Percentiles rank a stretch among this genome's conserved stretches.
These are phyloP conservation scores for Penicillium capsulatum DNA, from an alignment of 2,329 filamentous ascomycete genomes.

Conservation along the genomic window DNA sequence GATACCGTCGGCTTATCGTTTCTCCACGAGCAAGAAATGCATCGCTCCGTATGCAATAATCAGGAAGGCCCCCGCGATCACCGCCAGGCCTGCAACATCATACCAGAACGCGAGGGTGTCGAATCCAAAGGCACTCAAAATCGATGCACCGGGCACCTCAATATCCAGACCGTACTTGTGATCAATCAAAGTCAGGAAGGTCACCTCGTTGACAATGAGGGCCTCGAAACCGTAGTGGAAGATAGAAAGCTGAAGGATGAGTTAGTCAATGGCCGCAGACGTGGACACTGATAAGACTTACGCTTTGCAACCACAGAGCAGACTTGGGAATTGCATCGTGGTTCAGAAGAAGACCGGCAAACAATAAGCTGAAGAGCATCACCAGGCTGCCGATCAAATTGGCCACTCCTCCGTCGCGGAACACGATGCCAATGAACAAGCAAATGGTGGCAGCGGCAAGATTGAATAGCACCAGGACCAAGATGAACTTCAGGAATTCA, in stretches of 20 bases:
- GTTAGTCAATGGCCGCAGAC: conserved; percentile 23
- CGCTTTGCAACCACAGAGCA: conserved; percentile 82
- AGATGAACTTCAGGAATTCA: conserved; percentile 86
- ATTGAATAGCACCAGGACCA: conserved; percentile 93
- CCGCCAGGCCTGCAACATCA: conserved; percentile 74
- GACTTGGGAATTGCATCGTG: conserved; percentile 84
- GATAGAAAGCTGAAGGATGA: conserved; percentile 65
- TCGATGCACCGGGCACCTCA: conserved; percentile 88
- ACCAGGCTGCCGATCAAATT: conserved; percentile 91
- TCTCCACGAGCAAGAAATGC: conserved; percentile 91
- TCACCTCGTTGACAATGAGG: conserved; percentile 94
- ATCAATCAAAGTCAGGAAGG: conserved; percentile 81
- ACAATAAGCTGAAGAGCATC: conserved; percentile 95
- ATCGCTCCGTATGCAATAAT: conserved; percentile 85
- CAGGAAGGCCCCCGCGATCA: conserved; percentile 80
- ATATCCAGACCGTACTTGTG: conserved; percentile 96
- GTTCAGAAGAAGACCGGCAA: conserved; percentile 90
- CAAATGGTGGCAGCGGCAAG: conserved; percentile 89
- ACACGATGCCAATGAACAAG: conserved; percentile 92
- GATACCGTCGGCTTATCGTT: conserved; percentile 56
- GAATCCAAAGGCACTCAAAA: conserved; percentile 92
- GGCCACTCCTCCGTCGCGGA: conserved; percentile 84
- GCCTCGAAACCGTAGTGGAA: conserved; percentile 98
- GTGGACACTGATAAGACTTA: conserved; percentile 40
- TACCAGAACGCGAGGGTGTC: conserved; percentile 79